A percentile compares a stretch with the other conserved stretches of the same genome.
Conservation (phyloP, 139 green algal genomes). For the Coelastrella sp. region DNA sequence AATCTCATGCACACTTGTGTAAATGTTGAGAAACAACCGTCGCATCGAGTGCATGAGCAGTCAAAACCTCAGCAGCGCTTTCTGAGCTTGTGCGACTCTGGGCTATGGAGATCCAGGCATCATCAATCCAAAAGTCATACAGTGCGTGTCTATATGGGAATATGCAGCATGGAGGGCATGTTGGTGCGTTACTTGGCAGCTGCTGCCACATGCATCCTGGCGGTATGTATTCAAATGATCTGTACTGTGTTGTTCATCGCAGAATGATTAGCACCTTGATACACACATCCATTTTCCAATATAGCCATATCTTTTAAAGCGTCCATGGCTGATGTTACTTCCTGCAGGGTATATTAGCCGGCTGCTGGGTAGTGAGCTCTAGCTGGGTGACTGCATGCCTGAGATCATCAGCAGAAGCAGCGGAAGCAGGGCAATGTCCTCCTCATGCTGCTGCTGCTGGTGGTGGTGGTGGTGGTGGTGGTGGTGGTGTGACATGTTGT, state of each 20-base stretch:
- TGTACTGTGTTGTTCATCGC: not conserved
- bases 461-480: not conserved
- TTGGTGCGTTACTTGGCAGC: not conserved
- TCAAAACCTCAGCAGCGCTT: too few species aligned
- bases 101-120: too few species aligned
- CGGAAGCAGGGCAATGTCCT: not conserved
- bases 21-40: not conserved
- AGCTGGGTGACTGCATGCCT: constrained; percentile 40
- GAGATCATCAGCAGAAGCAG: constrained; percentile 29
- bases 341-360: constrained; percentile 28
- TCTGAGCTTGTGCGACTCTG: too few species aligned
- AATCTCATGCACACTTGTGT: not conserved
- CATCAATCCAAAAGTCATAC: too few species aligned
- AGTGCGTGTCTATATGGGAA: too few species aligned
- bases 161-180: not conserved
- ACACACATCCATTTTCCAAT: too few species aligned
- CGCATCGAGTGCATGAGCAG: not conserved
- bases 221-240: not conserved
- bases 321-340: constrained; percentile 3
- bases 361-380: constrained; percentile 35
- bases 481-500: too few species aligned
- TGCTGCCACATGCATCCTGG: too few species aligned
- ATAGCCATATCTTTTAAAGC: not conserved
- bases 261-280: too few species aligned
- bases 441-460: not conserved